phyloP scores from a whole-genome alignment of 2,329 filamentous ascomycete genomes.

The Arthrinium puccinioides region DNA sequence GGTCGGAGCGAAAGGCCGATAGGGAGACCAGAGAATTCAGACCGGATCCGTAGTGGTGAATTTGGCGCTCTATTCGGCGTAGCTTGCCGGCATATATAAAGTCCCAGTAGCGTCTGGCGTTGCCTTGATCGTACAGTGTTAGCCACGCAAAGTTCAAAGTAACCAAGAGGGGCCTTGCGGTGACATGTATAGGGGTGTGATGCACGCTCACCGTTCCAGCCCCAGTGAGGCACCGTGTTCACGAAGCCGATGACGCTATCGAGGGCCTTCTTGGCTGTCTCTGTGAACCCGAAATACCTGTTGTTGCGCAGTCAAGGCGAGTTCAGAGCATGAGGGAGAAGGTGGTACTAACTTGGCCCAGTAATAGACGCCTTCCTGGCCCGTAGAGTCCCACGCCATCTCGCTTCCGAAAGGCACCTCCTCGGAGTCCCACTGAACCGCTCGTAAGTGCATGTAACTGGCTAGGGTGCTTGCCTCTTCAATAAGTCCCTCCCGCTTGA shows the following conservation, averaged over 20 bases:
- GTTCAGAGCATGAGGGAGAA: not conserved
- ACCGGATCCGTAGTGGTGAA: conserved; percentile 55
- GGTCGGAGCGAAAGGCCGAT: conserved; percentile 38
- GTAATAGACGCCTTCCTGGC: conserved; percentile 54
- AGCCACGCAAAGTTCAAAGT: too few species aligned
- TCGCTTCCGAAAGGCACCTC: conserved; percentile 51
- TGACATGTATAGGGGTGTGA: too few species aligned
- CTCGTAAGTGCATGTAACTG: conserved; percentile 39
- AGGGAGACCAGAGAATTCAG: conserved; percentile 51
- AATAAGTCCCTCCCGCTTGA: conserved; percentile 37
- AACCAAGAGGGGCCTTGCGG: too few species aligned
- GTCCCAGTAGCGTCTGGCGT: conserved; percentile 54
- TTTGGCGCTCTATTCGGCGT: conserved; percentile 36
- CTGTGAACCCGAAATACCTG: conserved; percentile 40
- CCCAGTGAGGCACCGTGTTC: conserved; percentile 53
- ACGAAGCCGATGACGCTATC: conserved; percentile 48
- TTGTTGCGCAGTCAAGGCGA: not conserved
- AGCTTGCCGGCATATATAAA: conserved; percentile 41
- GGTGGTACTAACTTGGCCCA: conserved; percentile 37
- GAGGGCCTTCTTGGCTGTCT: conserved; percentile 40
- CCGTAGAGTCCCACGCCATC: conserved; percentile 57
- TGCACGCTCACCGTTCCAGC: conserved; percentile 51
- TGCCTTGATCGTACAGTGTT: too few species aligned
- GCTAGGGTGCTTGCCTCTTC: conserved; percentile 32
- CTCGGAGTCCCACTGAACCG: conserved; percentile 40